A percentile compares a stretch with the other conserved stretches of the same genome.
phyloP scores from a whole-genome alignment of 805 yeast species.

The Metschnikowia lachancei region DNA sequence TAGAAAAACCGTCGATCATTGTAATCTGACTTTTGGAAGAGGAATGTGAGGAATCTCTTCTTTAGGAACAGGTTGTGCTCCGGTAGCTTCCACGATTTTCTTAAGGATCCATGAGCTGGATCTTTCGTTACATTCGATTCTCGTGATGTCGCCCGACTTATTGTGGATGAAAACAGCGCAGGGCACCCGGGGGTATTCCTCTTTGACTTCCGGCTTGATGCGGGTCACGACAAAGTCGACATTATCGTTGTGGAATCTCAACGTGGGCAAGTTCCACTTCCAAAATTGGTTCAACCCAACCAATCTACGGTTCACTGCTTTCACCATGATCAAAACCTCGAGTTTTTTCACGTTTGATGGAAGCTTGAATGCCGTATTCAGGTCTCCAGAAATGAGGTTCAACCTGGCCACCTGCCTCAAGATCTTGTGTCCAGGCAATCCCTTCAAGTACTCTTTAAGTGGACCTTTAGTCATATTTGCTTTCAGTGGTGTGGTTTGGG shows the following conservation, averaged over 20 bases:
- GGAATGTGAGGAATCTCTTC: slow-evolving; percentile 38
- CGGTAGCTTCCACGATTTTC: slow-evolving; percentile 49
- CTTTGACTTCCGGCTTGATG: slow-evolving; percentile 26
- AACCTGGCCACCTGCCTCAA: slow-evolving; percentile 50
- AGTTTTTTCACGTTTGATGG: slow-evolving; percentile 32
- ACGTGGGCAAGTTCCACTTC: slow-evolving; percentile 69
- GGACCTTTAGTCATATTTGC: slow-evolving; percentile 3
- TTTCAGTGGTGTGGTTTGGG: neutral
- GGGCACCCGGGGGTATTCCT: slow-evolving; percentile 16
- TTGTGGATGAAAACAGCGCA: slow-evolving; percentile 15
- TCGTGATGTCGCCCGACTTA: slow-evolving; percentile 12
- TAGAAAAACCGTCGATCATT: neutral
- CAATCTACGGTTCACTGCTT: slow-evolving; percentile 47
- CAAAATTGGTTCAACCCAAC: slow-evolving; percentile 74
- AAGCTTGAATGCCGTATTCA: slow-evolving; percentile 35
- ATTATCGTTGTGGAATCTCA: slow-evolving; percentile 80
- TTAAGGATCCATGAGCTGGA: slow-evolving; percentile 52
- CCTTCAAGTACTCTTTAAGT: slow-evolving; percentile 7
- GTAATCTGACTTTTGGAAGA: slow-evolving; percentile 11
- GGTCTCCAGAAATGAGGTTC: slow-evolving; percentile 50
- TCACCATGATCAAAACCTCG: slow-evolving; percentile 49
- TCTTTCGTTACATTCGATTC: slow-evolving; percentile 54
- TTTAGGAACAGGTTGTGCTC: slow-evolving; percentile 51
- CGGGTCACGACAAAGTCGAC: slow-evolving; percentile 60
- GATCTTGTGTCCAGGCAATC: slow-evolving; percentile 22